Conservation (phyloP, 2,329 filamentous ascomycete species). For the Sarocladiaceae sp. region DNA sequence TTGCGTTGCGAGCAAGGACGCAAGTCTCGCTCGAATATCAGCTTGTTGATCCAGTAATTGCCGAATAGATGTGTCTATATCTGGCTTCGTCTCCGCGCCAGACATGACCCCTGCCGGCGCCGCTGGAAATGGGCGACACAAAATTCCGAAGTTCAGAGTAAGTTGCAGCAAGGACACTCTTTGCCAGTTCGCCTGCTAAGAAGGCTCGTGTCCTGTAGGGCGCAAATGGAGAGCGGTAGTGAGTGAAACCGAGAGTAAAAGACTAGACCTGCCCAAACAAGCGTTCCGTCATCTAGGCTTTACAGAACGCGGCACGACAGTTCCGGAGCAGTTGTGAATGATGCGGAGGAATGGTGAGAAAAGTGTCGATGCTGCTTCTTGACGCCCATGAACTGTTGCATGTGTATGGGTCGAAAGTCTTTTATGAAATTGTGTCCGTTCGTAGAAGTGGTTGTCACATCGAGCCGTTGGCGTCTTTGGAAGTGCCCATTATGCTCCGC, state of each 20-base stretch:
- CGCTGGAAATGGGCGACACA: not conserved
- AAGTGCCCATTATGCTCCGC: not conserved
- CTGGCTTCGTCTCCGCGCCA: slow-evolving; percentile 2
- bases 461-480: not conserved
- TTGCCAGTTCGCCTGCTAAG: not conserved
- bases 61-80: slow-evolving; percentile 26
- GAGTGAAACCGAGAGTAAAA: too few relatives aligned
- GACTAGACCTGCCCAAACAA: too few relatives aligned
- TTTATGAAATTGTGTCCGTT: too few relatives aligned
- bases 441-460: not conserved
- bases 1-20: slow-evolving; percentile 41
- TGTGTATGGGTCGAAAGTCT: too few relatives aligned
- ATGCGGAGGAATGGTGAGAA: too few relatives aligned
- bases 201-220: not conserved
- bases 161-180: not conserved
- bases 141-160: not conserved
- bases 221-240: too few relatives aligned
- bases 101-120: not conserved
- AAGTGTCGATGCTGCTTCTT: too few relatives aligned
- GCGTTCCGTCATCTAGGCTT: too few relatives aligned
- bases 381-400: too few relatives aligned
- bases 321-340: too few relatives aligned
- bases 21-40: slow-evolving; percentile 48
- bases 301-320: too few relatives aligned
- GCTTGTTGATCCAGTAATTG: slow-evolving; percentile 48